phyloP scores from a whole-genome alignment of 129 eudicot genomes.

The Helianthus annuus region HanXRQr2.0-SUNRISE NC_035441.2:181230463-181230962 shows the following conservation, averaged over 20 bases:
- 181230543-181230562: slow-evolving; percentile 25
- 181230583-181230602: slow-evolving; percentile 23
- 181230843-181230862: not conserved
- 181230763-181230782: slow-evolving; percentile 4
- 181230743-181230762: slow-evolving; percentile 22
- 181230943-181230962: no score
- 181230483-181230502: no score
- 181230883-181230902: no score
- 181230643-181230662: not conserved
- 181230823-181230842: not conserved
- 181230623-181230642: not conserved
- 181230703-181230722: slow-evolving; percentile 27
- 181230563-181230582: slow-evolving; percentile 34
- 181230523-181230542: no score
- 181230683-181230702: slow-evolving; percentile 17
- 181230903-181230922: no score
- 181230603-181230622: no score
- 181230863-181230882: no score
- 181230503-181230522: slow-evolving; percentile 2
- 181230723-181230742: slow-evolving; percentile 39
- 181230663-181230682: slow-evolving; percentile 2
- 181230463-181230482: no score
- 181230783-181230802: slow-evolving; percentile 5
- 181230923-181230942: no score
- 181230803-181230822: not conserved